A percentile compares a stretch with the other conserved stretches of the same genome.
These are phyloP conservation scores for Blastomyces emzantsi DNA, from an alignment of 2,329 filamentous ascomycete species.

Conservation along the genomic window DNA sequence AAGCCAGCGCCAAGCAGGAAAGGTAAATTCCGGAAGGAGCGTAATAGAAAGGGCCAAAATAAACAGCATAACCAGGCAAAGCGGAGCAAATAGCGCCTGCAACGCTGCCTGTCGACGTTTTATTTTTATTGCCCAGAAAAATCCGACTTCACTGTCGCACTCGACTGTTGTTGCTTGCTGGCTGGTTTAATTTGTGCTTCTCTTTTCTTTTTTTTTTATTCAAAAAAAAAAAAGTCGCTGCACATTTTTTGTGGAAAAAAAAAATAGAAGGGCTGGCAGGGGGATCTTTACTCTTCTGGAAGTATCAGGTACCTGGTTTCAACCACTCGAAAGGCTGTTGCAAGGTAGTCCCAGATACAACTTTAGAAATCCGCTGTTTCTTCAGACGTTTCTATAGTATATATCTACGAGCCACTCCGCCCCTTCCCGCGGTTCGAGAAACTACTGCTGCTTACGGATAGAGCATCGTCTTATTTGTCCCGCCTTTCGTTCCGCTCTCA, in stretches of 20 bases:
- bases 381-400: background rate
- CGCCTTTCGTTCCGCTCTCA: background rate
- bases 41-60: background rate
- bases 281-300: background rate
- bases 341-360: background rate
- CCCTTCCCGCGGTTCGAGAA: background rate
- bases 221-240: background rate
- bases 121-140: background rate
- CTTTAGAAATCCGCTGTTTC: background rate
- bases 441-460: background rate
- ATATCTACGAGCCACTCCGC: conserved; percentile 2
- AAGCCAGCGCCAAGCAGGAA: background rate
- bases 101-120: conserved; percentile 11
- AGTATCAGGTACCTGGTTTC: conserved; percentile 4
- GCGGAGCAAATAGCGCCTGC: conserved; percentile 13
- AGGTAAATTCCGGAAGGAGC: background rate
- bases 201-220: background rate
- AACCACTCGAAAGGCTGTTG: background rate
- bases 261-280: background rate
- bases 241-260: background rate
- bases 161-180: background rate
- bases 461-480: background rate
- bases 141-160: conserved; percentile 6
- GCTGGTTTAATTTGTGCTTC: conserved; percentile 3
- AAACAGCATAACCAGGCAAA: background rate